These are phyloP conservation scores for Boletus tomentosulus DNA, from an alignment of 768 basidiomycete species.

Conservation along the genomic window DNA sequence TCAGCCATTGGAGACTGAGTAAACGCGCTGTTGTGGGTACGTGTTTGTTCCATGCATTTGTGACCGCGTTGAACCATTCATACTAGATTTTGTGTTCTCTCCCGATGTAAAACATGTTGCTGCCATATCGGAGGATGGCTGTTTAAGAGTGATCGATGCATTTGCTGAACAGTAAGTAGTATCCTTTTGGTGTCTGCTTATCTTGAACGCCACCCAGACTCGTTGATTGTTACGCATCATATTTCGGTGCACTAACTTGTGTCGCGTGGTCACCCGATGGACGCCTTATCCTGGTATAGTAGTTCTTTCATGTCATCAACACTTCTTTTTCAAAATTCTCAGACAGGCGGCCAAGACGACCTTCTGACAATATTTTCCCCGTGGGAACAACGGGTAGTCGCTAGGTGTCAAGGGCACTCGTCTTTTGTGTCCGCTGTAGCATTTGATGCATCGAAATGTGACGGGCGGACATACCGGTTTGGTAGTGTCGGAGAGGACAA, in stretches of 20 bases:
- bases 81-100: constrained; percentile 83
- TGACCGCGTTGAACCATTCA: not conserved
- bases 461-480: constrained; percentile 89
- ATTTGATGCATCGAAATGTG: constrained; percentile 87
- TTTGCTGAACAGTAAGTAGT: constrained; percentile 72
- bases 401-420: constrained; percentile 94
- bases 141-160: constrained; percentile 84
- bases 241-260: constrained; percentile 88
- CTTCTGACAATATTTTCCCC: constrained; percentile 92
- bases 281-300: constrained; percentile 75
- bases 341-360: constrained; percentile 98
- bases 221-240: constrained; percentile 91
- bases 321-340: constrained; percentile 6
- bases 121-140: constrained; percentile 89
- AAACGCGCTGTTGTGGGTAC: constrained; percentile 68
- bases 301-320: not conserved
- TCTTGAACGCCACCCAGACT: constrained; percentile 46
- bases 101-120: constrained; percentile 91
- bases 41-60: constrained; percentile 16
- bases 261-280: constrained; percentile 96
- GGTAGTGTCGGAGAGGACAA: constrained; percentile 97
- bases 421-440: constrained; percentile 88
- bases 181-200: not conserved
- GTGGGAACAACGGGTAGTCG: constrained; percentile 90
- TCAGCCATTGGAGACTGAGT: constrained; percentile 86